Percentiles rank a stretch among this genome's conserved stretches.
Evolutionary conservation across 805 yeast species (phyloP).

Genomic region (Barnettozyma vustinii): DNA sequence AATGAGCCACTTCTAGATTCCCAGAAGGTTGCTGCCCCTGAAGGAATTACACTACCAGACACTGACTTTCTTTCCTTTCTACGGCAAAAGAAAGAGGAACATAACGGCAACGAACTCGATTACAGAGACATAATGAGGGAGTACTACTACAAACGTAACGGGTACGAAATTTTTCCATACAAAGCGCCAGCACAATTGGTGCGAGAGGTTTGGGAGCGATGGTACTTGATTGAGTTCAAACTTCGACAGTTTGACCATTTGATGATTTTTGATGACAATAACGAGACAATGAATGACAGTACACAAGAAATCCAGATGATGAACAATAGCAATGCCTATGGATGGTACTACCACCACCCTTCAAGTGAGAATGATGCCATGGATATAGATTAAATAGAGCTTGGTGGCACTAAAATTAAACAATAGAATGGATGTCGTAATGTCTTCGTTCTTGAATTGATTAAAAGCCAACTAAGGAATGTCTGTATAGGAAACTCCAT

Average conservation of each 20-base stretch:
- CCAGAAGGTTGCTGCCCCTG: neutral
- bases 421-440: neutral
- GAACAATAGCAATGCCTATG: neutral
- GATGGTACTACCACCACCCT: neutral
- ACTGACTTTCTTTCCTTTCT: slow-evolving; percentile 1
- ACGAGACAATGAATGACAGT: neutral
- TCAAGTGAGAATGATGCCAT: slow-evolving; percentile 4
- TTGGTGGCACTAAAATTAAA: no score
- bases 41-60: neutral
- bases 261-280: slow-evolving; percentile 10
- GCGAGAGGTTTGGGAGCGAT: slow-evolving; percentile 23
- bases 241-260: slow-evolving; percentile 10
- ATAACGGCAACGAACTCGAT: neutral
- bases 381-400: slow-evolving; percentile 15
- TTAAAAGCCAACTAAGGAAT: no score
- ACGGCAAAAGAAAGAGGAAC: neutral
- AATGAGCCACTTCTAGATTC: slow-evolving; percentile 4
- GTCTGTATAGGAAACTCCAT: neutral
- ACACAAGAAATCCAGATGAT: neutral
- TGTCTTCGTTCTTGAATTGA: no score
- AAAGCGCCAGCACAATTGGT: neutral
- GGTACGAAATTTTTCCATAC: slow-evolving; percentile 4
- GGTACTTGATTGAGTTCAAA: slow-evolving; percentile 23
- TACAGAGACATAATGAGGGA: slow-evolving; percentile 4
- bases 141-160: slow-evolving; percentile 5